Evolutionary conservation across 495 filamentous ascomycete genomes (phyloP), one percentile per base, ranked within the genome.

Genomic region (Daldinia grandis): DNA sequence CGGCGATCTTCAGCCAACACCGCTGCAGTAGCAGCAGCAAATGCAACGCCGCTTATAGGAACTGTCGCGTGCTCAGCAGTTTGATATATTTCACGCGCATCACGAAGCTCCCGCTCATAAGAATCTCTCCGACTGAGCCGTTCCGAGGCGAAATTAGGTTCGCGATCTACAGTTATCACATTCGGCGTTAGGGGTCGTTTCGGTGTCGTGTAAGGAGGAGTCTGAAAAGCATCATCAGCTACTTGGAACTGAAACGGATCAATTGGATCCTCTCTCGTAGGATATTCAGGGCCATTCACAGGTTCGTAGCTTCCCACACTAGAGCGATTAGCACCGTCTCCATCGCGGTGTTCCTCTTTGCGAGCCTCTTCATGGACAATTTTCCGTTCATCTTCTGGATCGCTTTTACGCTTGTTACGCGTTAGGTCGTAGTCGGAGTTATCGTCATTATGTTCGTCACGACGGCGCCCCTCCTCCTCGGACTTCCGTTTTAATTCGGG

Each of bases 231-330:
- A 73, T 84, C 81, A 54, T 82, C 78, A 14, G 76, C 30, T 62
- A 85, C 84, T 69, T 85, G 85, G 55, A 72, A 87, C 64, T 84
- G 78, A 72, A 87, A 86, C 15, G 84, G 82, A 68, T 87, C 82
- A 61, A 85, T 64, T 12, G 75, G 55, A 6, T 64, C 71, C 50
- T 76, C 64, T 28, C 67, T 63, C 9, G 60, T 51, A 31, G 24
- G 24, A 65, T 58, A 31, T 44, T 14, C 57, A 17, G 55, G 27
- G 37, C 35, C 59, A 40, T 67, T 40, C 24, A 31, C 37, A 28
- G 42, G 56, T 35, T 68, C 44, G 24, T 60, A 50, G 19, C 25
- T 61, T 51, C 64, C 57, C 31, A 9, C 19, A 31, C 49, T 59
- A 37, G 66, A 24, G 44, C 61, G 54, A 6, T 42, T 19, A 61